Conservation (phyloP, 2,329 filamentous ascomycete genomes). For the Pseudocercospora fijiensis region DNA sequence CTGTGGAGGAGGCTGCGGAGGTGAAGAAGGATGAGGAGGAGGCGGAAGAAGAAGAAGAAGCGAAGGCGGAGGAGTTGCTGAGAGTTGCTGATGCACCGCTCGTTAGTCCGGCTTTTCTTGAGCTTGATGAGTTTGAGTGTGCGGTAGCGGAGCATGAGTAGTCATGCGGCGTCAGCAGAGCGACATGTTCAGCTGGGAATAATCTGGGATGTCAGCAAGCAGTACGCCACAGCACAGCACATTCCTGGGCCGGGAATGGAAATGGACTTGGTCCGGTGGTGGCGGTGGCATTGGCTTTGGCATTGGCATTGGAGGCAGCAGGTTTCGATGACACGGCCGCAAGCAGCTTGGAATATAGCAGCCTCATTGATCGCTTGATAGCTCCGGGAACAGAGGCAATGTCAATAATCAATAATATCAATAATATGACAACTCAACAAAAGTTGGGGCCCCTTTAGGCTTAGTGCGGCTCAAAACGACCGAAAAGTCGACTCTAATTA, state of each 20-base stretch:
- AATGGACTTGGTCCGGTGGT: background rate
- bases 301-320: background rate
- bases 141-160: slow-evolving; percentile 23
- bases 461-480: no score
- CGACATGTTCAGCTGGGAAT: background rate
- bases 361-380: background rate
- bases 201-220: background rate
- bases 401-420: no score
- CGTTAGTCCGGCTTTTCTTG: slow-evolving; percentile 9
- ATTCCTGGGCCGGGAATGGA: slow-evolving; percentile 1
- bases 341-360: background rate
- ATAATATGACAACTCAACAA: no score
- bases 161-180: background rate
- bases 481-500: no score
- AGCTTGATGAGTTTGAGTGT: slow-evolving; percentile 24
- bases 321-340: background rate
- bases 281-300: background rate
- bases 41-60: slow-evolving; percentile 8
- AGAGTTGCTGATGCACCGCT: slow-evolving; percentile 5
- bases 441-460: no score
- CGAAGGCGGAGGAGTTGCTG: slow-evolving; percentile 12
- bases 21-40: background rate
- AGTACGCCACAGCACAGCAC: background rate
- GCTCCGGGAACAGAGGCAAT: background rate
- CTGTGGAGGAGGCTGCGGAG: background rate